These are phyloP conservation scores for Begonia fuchsioides DNA, from an alignment of 306 rosid species.

Conservation along the genomic window DNA sequence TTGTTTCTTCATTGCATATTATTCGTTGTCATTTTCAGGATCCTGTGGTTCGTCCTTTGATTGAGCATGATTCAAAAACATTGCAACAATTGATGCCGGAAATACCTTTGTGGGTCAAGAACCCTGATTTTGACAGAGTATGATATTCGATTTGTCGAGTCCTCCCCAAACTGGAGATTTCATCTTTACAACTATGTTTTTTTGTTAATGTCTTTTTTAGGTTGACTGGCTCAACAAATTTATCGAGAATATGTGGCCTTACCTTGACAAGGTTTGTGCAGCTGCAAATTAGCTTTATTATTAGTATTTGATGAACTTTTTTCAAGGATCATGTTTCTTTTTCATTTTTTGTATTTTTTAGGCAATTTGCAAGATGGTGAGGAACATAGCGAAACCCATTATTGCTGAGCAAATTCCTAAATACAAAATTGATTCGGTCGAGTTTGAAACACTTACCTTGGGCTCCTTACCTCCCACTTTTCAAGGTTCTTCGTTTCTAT, in stretches of 20 bases:
- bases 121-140: slow-evolving; percentile 83
- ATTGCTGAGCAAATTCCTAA: slow-evolving; percentile 87
- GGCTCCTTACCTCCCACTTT: slow-evolving; percentile 76
- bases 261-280: slow-evolving; percentile 61
- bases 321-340: neutral
- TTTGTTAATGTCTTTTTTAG: slow-evolving; percentile 22
- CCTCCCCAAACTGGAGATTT: too few relatives aligned
- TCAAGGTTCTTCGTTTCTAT: slow-evolving; percentile 40
- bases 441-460: slow-evolving; percentile 54
- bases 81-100: slow-evolving; percentile 52
- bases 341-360: slow-evolving; percentile 12
- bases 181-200: neutral
- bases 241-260: slow-evolving; percentile 66
- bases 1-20: neutral
- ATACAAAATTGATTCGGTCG: slow-evolving; percentile 82
- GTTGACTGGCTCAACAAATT: slow-evolving; percentile 83
- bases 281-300: neutral
- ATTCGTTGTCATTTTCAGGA: slow-evolving; percentile 31
- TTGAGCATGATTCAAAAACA: slow-evolving; percentile 42
- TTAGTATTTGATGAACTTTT: too few relatives aligned
- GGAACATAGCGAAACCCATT: slow-evolving; percentile 64
- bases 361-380: slow-evolving; percentile 83
- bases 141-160: too few relatives aligned
- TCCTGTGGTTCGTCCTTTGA: slow-evolving; percentile 58
- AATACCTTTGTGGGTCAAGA: slow-evolving; percentile 74